phyloP scores from a whole-genome alignment of 176 grass and related monocot species.

The Eragrostis curvula region DNA sequence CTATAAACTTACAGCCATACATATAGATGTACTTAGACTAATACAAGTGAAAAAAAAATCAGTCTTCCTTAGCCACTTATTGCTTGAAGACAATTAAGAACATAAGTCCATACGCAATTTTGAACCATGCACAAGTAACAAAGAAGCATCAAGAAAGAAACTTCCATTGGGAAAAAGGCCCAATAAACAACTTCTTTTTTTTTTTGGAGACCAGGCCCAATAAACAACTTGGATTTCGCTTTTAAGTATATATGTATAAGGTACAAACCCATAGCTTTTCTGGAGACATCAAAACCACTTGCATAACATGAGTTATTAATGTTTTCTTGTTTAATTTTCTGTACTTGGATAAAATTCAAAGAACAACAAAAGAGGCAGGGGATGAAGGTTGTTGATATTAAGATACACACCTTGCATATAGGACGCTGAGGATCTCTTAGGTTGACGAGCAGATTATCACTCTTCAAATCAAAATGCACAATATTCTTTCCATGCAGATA shows the following conservation, averaged over 20 bases:
- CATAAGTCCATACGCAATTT: not conserved
- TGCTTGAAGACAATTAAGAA: not conserved
- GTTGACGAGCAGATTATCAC: slow-evolving; percentile 98
- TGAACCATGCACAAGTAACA: not conserved
- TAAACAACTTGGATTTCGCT: not conserved
- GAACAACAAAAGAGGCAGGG: not conserved
- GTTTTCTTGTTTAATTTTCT: not conserved
- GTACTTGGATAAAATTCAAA: slow-evolving; percentile 10
- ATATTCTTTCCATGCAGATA: slow-evolving; percentile 99
- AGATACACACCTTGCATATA: slow-evolving; percentile 85
- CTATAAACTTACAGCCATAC: not conserved
- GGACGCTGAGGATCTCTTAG: slow-evolving; percentile 92
- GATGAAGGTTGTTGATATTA: not conserved
- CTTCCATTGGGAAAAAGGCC: not conserved
- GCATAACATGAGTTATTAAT: not conserved
- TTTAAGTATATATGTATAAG: slow-evolving; percentile 2
- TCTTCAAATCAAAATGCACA: slow-evolving; percentile 97
- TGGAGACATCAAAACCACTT: not conserved
- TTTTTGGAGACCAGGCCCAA: no score
- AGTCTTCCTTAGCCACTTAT: not conserved
- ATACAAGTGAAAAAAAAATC: slow-evolving; percentile 1
- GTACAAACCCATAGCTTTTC: not conserved
- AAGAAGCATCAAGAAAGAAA: not conserved
- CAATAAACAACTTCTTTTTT: not conserved
- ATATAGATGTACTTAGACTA: not conserved